phyloP scores from a whole-genome alignment of 768 basidiomycete species.

The Terana coerulea region DNA sequence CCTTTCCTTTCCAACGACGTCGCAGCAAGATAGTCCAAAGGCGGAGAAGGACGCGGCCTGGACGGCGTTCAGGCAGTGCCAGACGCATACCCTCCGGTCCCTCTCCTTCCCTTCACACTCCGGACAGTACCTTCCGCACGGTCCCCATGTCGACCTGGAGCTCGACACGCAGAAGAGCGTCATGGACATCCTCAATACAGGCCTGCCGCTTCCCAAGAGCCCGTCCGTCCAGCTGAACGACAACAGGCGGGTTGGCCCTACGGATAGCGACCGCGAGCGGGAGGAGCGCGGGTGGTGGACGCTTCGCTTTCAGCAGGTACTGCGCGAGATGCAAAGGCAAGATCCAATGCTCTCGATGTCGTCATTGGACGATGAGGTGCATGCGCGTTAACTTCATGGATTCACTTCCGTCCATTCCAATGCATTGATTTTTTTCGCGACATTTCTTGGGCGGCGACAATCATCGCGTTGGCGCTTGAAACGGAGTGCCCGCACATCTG shows the following conservation, averaged over 20 bases:
- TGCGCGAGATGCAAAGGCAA: slow-evolving; percentile 46
- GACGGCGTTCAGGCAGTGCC: slow-evolving; percentile 49
- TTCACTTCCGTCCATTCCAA: no score
- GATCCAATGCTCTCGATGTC: slow-evolving; percentile 13
- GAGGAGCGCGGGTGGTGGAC: slow-evolving; percentile 79
- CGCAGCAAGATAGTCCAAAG: neutral
- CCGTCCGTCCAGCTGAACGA: slow-evolving; percentile 58
- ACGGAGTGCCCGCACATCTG: no score
- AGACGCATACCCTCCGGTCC: slow-evolving; percentile 42
- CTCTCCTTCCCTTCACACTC: slow-evolving; percentile 37
- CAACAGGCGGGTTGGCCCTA: slow-evolving; percentile 25
- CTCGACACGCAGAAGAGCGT: slow-evolving; percentile 32
- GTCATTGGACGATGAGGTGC: neutral
- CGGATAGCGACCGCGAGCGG: slow-evolving; percentile 43
- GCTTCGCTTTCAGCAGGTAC: slow-evolving; percentile 57
- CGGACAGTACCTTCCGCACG: slow-evolving; percentile 26
- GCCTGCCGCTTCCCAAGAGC: slow-evolving; percentile 64
- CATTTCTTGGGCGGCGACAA: no score
- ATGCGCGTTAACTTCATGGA: no score
- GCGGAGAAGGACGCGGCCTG: slow-evolving; percentile 29
- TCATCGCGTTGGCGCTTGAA: no score
- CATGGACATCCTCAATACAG: slow-evolving; percentile 38
- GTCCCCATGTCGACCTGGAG: slow-evolving; percentile 25
- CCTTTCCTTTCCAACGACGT: slow-evolving; percentile 28
- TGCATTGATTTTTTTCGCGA: no score